Base-by-base conservation (phyloP, 129 eudicot genomes). In the Flaveria robusta region DNA sequence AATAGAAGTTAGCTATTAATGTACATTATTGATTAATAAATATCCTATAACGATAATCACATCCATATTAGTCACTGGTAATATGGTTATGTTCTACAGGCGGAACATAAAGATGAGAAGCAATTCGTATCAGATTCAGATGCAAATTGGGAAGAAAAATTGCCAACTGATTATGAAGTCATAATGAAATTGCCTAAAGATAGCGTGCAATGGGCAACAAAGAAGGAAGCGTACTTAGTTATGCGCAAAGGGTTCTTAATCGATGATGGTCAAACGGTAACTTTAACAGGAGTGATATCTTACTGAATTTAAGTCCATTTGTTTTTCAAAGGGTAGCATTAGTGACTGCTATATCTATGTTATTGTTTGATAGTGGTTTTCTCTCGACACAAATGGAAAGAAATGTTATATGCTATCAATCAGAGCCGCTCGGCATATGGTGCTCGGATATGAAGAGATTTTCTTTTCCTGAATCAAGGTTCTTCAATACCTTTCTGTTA, bases 361-460 rank as follows among this genome's bases (percentile, higher is more conserved):
- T 42, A 68, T 54, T 26, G 31, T 1, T 68, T 70, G 39, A 42
- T 43, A 77, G 75, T 77, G 75, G 81, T 68, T 77, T 29, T 77
- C 19, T n/a, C 18, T 67, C 23, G 68, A 59, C n/a, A 67, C 67
- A 22, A 39, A 67, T 39, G 68, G 75, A 0, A 77, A 77, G 62
- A 77, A 68, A 68, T 77, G 75, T 52, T 23, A 4, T 37, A 41
- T 54, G 68, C 16, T 77, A 55, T 27, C 75, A 10, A 20, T 59
- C 24, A 37, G 13, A 66, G 42, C 4, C 34, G 43, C 9, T 75
- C 19, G n/a, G n/a, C 49, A 5, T 34, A 0, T 15, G 10, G 7
- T 8, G 6, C 15, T 10, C 23, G 4, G 4, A 26, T 50, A 50
- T 41, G 1, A 1, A 11, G 16, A 9, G 50, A 50, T 2, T 24